Evolutionary conservation across 202 grass and related monocot species (phyloP), one percentile per base, ranked within the genome.

Genomic region (Saccharum hybrid): DNA sequence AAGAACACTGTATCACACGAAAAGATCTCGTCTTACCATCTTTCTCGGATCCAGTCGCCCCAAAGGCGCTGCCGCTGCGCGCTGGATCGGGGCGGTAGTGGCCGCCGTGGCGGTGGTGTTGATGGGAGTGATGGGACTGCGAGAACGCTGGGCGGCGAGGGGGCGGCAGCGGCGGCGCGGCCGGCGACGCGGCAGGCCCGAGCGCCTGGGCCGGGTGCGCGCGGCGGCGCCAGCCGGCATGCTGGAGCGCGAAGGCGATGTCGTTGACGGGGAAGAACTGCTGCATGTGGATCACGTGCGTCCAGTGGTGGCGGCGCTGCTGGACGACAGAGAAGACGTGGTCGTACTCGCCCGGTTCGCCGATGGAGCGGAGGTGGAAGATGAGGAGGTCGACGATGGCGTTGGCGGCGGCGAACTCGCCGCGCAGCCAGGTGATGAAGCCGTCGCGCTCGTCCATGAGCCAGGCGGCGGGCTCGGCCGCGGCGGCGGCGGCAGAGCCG

Each of bases 331-430:
- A 85, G 41, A 76, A 73, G 1, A 92, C 87, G 51, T 92, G 91
- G n/a, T 98, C 96, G 66, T 92, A 96, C 89, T 95, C 89, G 51
- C 87, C 91, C 4, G 85, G 89, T 19, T 88, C 88, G 23, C 90
- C 89, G 78, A 70, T 34, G 81, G 71, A 15, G 74, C 89, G 88
- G 75, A 98, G 87, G 85, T 98, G 93, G 7, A 88, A 48, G 30
- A 98, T 9, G 73, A 98, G 80, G 33, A 89, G 85, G 52, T 98
- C 96, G 52, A 98, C 85, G 68, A 96, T 85, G 83, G 93, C 93
- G 86, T 96, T 96, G 56, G 93, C 90, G 42, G 93, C 93, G 4
- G 93, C 90, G 88, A 96, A 96, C 90, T 96, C 93, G 33, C 85
- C 86, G 9, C 93, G 88, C 52, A 93, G 80, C 93, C 93, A 96